Evolutionary conservation across 2,329 filamentous ascomycete genomes (phyloP).

Genomic region (Ophiostoma pallidulum): DNA sequence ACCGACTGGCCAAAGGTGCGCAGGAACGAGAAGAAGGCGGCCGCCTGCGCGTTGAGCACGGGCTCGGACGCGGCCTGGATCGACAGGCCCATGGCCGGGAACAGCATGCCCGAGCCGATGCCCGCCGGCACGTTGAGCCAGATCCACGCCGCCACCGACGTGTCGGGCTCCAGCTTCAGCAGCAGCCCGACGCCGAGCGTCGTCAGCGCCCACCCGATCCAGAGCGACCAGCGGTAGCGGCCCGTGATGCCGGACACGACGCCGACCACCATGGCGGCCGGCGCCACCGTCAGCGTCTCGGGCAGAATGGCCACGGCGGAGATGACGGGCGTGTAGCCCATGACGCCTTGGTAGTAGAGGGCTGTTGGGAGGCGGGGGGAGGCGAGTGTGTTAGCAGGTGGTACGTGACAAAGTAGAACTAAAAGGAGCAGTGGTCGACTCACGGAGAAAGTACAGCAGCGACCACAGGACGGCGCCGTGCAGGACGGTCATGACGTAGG

Average conservation of each 20-base stretch:
- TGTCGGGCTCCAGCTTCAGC: slow-evolving; percentile 12
- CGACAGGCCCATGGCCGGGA: slow-evolving; percentile 31
- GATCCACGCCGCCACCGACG: slow-evolving; percentile 25
- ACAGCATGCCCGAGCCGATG: slow-evolving; percentile 28
- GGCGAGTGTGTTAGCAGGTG: neutral
- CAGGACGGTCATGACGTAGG: slow-evolving; percentile 39
- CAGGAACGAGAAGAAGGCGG: slow-evolving; percentile 32
- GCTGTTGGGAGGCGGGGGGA: too few relatives aligned
- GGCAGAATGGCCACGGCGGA: slow-evolving; percentile 24
- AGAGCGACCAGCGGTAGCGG: slow-evolving; percentile 25
- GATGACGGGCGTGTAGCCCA: slow-evolving; percentile 22
- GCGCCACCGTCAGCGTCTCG: slow-evolving; percentile 19
- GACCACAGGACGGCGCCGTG: slow-evolving; percentile 49
- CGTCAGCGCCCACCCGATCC: slow-evolving; percentile 20
- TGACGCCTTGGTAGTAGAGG: slow-evolving; percentile 24
- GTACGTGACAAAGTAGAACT: slow-evolving; percentile 28
- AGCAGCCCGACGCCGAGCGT: slow-evolving; percentile 21
- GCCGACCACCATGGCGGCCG: slow-evolving; percentile 15
- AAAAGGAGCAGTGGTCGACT: slow-evolving; percentile 35
- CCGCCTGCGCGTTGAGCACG: slow-evolving; percentile 29
- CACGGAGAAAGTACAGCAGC: slow-evolving; percentile 40
- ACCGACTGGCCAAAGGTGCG: slow-evolving; percentile 32
- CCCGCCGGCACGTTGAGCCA: slow-evolving; percentile 28
- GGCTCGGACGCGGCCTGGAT: slow-evolving; percentile 29
- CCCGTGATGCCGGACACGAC: slow-evolving; percentile 16